Evolutionary conservation across 352 stramenopile genomes (phyloP), one percentile per base, ranked within the genome.

Genomic region (Saprolegnia parasitica): DNA sequence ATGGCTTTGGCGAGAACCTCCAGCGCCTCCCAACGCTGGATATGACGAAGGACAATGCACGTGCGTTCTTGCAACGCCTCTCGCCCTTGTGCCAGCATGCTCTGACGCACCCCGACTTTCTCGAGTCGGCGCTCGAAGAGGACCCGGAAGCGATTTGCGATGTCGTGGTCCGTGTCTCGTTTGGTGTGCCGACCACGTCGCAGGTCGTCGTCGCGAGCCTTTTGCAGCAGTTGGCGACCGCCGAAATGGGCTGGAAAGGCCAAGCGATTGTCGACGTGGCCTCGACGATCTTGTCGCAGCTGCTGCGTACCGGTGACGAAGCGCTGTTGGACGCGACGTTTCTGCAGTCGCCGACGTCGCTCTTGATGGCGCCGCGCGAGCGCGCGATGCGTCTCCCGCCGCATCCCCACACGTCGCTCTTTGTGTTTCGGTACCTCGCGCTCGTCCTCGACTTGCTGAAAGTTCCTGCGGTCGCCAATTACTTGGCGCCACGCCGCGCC

Each of bases 221-320:
- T n/a, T 71, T 94, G 21, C 76, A 89, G 55, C 91, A 85, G 46
- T 79, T 96, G 64, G 83, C 87, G 46, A 90, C 77, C 64, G 90
- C 84, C 0, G 88, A 94, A 67, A 90, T 82, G 21, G 83, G 85
- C n/a, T 94, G 86, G 85, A 96, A 95, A 75, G 85, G 86, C 0
- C 84, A 93, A 65, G 78, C 83, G 13, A 81, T 94, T n/a, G 81
- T 92, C 8, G 85, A 96, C 26, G 80, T 83, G 32, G 93, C 86
- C 47, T 76, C 83, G 0, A 71, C 83, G 40, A 76, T 83, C 47
- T 64, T 95, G 13, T 77, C 91, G 67, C 78, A 77, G 23, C 72
- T 96, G 11, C 65, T 96, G 16, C 58, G 76, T 16, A 81, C 76
- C 8, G 90, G 82, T 35, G 80, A 87, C 62, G 67, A 74, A 4